Conservation (phyloP, 176 grass and related monocot genomes). For the bread wheat (Triticum aestivum) region IWGSC_CS_RefSeq_v2.1 NC_057800.1:674054937-674055436, state of each 20-base stretch:
- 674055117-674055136: too few relatives aligned
- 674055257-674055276: neutral
- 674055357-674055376: neutral
- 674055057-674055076: neutral
- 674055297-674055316: conserved; percentile 20
- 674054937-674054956: too few relatives aligned
- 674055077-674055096: neutral
- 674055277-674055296: neutral
- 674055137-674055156: too few relatives aligned
- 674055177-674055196: neutral
- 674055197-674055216: neutral
- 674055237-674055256: neutral
- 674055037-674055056: neutral
- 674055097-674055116: neutral
- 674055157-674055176: too few relatives aligned
- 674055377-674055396: neutral
- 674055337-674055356: neutral
- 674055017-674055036: neutral
- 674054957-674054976: too few relatives aligned
- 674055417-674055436: neutral
- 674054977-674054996: too few relatives aligned
- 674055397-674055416: neutral
- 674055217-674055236: neutral
- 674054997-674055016: too few relatives aligned
- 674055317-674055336: neutral